These are phyloP conservation scores for Alternaria triticimaculans DNA, from an alignment of 2,329 filamentous ascomycete species.

Conservation along the genomic window DNA sequence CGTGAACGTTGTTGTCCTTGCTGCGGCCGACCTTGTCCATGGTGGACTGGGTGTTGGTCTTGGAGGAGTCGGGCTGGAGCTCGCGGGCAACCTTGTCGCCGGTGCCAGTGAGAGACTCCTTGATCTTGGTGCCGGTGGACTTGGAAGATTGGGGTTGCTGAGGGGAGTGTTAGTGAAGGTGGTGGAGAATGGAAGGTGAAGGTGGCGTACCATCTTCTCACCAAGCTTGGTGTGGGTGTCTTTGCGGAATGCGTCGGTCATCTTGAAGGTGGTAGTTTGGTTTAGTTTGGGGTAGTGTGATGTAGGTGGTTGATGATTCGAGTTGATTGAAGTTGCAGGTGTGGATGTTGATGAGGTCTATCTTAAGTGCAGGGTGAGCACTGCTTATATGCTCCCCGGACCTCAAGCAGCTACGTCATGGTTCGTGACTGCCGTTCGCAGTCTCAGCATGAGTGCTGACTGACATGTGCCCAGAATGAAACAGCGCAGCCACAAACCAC, in stretches of 20 bases:
- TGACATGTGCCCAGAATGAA: slow-evolving; percentile 12
- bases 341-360: slow-evolving; percentile 22
- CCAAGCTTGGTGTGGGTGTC: slow-evolving; percentile 63
- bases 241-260: slow-evolving; percentile 69
- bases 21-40: slow-evolving; percentile 49
- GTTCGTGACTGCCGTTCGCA: slow-evolving; percentile 8
- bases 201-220: slow-evolving; percentile 52
- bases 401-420: slow-evolving; percentile 33
- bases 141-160: slow-evolving; percentile 66
- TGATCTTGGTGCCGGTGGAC: slow-evolving; percentile 65
- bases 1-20: slow-evolving; percentile 49
- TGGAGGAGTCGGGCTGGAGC: slow-evolving; percentile 54
- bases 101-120: slow-evolving; percentile 63
- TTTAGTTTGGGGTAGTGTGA: slow-evolving; percentile 12
- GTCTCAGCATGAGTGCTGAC: slow-evolving; percentile 13
- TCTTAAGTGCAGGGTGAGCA: not conserved
- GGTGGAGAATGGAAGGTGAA: not conserved
- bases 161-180: not conserved
- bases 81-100: slow-evolving; percentile 60
- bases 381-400: slow-evolving; percentile 30
- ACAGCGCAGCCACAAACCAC: slow-evolving; percentile 1
- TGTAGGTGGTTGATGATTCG: slow-evolving; percentile 6
- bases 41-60: slow-evolving; percentile 61
- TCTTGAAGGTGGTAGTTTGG: slow-evolving; percentile 49
- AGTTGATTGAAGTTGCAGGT: slow-evolving; percentile 18